These are phyloP conservation scores for Paralagenidium karlingii DNA, from an alignment of 352 stramenopile genomes.

Conservation along the genomic window DNA sequence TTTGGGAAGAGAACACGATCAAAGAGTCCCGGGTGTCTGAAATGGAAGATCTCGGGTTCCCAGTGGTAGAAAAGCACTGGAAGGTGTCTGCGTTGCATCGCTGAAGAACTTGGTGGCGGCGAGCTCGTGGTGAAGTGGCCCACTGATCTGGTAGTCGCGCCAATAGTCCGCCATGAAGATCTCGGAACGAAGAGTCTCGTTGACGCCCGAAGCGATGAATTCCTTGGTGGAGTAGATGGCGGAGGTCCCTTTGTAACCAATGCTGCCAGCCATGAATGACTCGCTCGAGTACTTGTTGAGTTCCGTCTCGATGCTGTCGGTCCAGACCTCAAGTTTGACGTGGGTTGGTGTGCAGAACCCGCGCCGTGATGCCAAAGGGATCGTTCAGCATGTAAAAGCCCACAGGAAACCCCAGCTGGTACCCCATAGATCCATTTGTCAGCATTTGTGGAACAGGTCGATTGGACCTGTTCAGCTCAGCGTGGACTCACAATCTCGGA, in stretches of 20 bases:
- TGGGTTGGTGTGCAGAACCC: slow-evolving; percentile 25
- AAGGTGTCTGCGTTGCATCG: slow-evolving; percentile 5
- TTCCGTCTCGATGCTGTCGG: slow-evolving; percentile 11
- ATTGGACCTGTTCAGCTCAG: no score
- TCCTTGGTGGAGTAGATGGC: slow-evolving; percentile 23
- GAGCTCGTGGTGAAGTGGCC: slow-evolving; percentile 19
- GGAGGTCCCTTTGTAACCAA: slow-evolving; percentile 18
- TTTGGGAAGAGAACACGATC: slow-evolving; percentile 27
- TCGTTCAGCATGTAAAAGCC: no score
- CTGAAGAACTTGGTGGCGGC: no score
- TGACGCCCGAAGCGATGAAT: slow-evolving; percentile 18
- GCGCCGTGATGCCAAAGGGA: no score
- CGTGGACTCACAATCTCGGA: slow-evolving; percentile 30
- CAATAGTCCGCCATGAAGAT: slow-evolving; percentile 33
- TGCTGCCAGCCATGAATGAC: slow-evolving; percentile 19
- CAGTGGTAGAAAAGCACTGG: slow-evolving; percentile 45
- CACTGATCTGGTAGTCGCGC: slow-evolving; percentile 26
- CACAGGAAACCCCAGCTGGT: no score
- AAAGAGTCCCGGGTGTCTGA: slow-evolving; percentile 17
- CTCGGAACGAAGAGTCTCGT: slow-evolving; percentile 8
- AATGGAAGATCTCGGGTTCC: slow-evolving; percentile 31
- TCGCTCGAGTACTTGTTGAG: slow-evolving; percentile 18
- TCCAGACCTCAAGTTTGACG: slow-evolving; percentile 37
- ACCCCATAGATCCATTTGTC: no score
- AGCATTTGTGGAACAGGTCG: no score